Evolutionary conservation across 208 protist species (phyloP), one percentile per base, ranked within the genome.

Genomic region (Acanthamoeba triangularis): DNA sequence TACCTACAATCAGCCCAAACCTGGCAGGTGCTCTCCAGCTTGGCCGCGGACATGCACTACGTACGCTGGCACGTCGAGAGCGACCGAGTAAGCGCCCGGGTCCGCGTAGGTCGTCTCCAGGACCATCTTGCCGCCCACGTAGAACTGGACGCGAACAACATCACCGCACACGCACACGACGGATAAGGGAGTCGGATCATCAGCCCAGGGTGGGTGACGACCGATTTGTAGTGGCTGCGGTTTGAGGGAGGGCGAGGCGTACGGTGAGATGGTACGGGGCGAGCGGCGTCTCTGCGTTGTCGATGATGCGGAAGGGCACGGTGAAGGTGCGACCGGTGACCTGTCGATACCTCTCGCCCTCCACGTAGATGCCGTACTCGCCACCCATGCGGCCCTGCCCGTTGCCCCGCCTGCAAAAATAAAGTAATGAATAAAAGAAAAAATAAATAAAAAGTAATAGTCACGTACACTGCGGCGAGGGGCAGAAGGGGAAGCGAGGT

Each of bases 41-140:
- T 63, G 13, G 56, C 20, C 56, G 56, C 20, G 14, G 56, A 0
- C 6, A 63, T 63, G 49, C 16, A 63, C n/a, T 4, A 35, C 63
- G 63, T 82, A 82, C 74, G 28, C 74, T 7, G 74, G 74, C 37
- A 82, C 74, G 41, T 41, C 74, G 2, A 82, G 41, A 10, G 33
- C 5, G 37, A 82, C 74, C 0, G 74, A 82, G 41, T 82, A 82
- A 18, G 10, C 25, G 37, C 74, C 74, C 7, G 33, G 74, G 13
- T 41, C 74, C 11, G 74, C 33, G 41, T 82, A 82, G 74, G 11
- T 82, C 14, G 20, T 41, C 10, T 82, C 74, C 6, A 82, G 33
- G 37, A 82, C 74, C 74, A 52, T 82, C 74, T 52, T 82, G 37
- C 74, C 74, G 23, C 20, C 37, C 33, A 82, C 74, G 74, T 82